Percentiles rank a stretch among this genome's conserved stretches.
These are phyloP conservation scores for Mucor lusitanicus DNA, from an alignment of 371 early-diverging fungal genomes.

Conservation along the genomic window DNA sequence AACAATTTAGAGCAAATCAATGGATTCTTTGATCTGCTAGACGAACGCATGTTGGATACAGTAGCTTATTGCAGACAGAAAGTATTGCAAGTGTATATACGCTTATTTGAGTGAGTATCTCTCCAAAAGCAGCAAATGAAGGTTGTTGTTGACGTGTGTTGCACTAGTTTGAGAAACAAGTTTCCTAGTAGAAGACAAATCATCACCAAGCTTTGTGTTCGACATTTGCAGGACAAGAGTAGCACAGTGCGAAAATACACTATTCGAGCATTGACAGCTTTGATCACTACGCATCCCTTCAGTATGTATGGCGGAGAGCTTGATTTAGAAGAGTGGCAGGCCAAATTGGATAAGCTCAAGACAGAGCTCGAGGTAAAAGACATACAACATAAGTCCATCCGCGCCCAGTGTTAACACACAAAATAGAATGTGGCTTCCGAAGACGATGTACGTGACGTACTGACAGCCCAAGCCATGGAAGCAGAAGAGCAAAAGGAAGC, in stretches of 20 bases:
- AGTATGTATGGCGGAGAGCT: conserved; percentile 86
- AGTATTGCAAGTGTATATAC: conserved; percentile 84
- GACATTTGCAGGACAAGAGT: conserved; percentile 89
- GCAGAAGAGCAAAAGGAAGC: not conserved
- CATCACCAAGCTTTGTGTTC: conserved; percentile 68
- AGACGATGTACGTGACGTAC: conserved; percentile 9
- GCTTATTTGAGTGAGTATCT: conserved; percentile 72
- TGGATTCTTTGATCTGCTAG: conserved; percentile 82
- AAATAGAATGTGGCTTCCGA: conserved; percentile 13
- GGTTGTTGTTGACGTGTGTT: not conserved
- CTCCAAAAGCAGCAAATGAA: not conserved
- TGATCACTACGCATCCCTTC: conserved; percentile 89
- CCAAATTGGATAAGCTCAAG: conserved; percentile 59
- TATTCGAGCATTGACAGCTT: conserved; percentile 74
- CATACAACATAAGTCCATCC: not conserved
- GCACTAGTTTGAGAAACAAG: conserved; percentile 53
- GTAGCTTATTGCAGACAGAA: conserved; percentile 82
- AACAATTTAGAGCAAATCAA: conserved; percentile 64
- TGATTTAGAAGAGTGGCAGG: conserved; percentile 66
- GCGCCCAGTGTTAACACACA: not conserved
- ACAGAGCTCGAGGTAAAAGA: conserved; percentile 62
- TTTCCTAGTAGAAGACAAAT: conserved; percentile 84
- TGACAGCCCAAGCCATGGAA: not conserved
- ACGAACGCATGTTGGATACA: conserved; percentile 89
- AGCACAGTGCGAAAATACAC: conserved; percentile 88